Conservation (phyloP, 495 filamentous ascomycete species). For the Arthonia radiata region DNA sequence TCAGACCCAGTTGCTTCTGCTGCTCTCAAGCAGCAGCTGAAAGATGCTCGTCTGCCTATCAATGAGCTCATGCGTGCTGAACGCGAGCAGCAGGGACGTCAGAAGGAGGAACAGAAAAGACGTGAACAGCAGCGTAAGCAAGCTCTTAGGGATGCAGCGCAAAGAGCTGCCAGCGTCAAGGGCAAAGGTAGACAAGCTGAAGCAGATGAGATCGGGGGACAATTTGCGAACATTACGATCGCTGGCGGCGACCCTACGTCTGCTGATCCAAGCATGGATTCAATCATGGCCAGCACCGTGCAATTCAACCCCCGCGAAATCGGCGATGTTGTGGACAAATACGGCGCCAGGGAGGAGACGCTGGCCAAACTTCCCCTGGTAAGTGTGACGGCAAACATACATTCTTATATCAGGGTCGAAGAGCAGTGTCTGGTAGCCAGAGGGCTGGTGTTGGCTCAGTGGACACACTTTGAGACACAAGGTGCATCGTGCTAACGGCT, state of each 20-base stretch:
- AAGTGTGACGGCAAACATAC: no score
- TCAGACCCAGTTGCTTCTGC: slow-evolving; percentile 23
- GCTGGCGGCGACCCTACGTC: slow-evolving; percentile 5
- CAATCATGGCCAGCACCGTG: slow-evolving; percentile 42
- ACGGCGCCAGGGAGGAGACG: slow-evolving; percentile 40
- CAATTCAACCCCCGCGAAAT: slow-evolving; percentile 44
- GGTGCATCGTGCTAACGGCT: no score
- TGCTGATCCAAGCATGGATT: slow-evolving; percentile 23
- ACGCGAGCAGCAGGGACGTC: slow-evolving; percentile 21
- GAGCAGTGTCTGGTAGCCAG: no score
- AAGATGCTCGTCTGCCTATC: slow-evolving; percentile 32
- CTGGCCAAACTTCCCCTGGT: slow-evolving; percentile 52
- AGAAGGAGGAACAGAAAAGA: slow-evolving; percentile 17
- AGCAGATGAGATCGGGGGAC: slow-evolving; percentile 2
- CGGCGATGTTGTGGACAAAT: slow-evolving; percentile 40
- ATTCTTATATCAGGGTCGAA: no score
- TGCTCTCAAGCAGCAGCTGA: slow-evolving; percentile 32
- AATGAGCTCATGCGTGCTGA: slow-evolving; percentile 21
- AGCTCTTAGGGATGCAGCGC: slow-evolving; percentile 6
- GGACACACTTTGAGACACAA: no score
- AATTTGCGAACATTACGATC: background rate
- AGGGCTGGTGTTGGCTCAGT: no score
- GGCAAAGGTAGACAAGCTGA: slow-evolving; percentile 6
- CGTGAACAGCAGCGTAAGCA: slow-evolving; percentile 10
- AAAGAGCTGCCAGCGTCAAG: slow-evolving; percentile 3